Evolutionary conservation across 768 basidiomycete genomes (phyloP).

Genomic region (Tricholoma flavovirens): DNA sequence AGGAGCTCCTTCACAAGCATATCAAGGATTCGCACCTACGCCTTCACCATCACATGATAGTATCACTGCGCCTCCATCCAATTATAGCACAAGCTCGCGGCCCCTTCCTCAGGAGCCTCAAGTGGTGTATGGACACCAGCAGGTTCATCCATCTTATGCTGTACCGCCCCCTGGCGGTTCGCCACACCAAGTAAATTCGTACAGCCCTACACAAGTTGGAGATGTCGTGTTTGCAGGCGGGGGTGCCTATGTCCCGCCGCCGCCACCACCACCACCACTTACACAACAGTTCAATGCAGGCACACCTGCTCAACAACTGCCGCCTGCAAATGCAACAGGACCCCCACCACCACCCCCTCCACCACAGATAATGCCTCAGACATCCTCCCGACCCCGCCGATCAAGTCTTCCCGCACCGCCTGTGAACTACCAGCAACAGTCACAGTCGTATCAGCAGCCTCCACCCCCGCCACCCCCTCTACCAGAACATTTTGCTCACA

Average conservation of each 20-base stretch:
- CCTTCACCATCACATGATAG: constrained; percentile 30
- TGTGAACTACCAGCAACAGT: constrained; percentile 31
- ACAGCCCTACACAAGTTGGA: constrained; percentile 21
- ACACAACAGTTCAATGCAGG: constrained; percentile 17
- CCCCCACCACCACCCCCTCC: constrained; percentile 26
- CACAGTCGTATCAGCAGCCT: constrained; percentile 21
- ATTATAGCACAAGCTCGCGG: constrained; percentile 30
- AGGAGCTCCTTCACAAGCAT: constrained; percentile 29
- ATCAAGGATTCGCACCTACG: constrained; percentile 26
- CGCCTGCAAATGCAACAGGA: constrained; percentile 13
- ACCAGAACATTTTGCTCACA: constrained; percentile 21
- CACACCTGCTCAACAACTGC: constrained; percentile 15
- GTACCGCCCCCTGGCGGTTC: constrained; percentile 22
- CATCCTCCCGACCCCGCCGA: constrained; percentile 31
- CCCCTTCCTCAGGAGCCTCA: constrained; percentile 44
- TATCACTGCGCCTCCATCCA: constrained; percentile 23
- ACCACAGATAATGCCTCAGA: constrained; percentile 28
- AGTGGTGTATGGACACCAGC: constrained; percentile 29
- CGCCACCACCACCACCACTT: constrained; percentile 30
- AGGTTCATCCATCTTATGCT: constrained; percentile 24
- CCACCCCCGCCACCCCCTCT: constrained; percentile 34
- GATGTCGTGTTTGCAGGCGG: constrained; percentile 20
- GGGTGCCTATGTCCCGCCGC: constrained; percentile 26
- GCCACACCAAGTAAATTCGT: constrained; percentile 20
- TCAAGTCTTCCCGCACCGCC: constrained; percentile 50